phyloP scores from a whole-genome alignment of 1,284 basidiomycete genomes.

The Porodaedalea pini region DNA sequence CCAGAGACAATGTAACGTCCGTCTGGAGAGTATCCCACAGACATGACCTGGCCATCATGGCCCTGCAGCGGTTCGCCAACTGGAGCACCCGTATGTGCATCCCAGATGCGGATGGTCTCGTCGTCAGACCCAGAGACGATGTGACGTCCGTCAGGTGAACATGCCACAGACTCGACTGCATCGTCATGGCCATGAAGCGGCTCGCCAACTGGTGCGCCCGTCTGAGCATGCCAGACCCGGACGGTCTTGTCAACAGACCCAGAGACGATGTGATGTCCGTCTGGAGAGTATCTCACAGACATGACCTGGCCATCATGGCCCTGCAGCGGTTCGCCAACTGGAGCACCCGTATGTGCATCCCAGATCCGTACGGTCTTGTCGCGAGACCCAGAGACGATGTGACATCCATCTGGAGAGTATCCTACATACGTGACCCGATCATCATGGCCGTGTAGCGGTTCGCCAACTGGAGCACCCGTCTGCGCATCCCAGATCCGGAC shows the following conservation, averaged over 20 bases:
- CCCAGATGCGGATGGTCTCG: constrained; percentile 90
- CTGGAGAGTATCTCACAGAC: constrained; percentile 13
- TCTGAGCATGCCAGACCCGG: constrained; percentile 13
- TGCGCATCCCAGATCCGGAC: constrained; percentile 20
- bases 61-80: background rate
- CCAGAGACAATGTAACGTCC: background rate
- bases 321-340: background rate
- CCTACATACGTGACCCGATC: background rate
- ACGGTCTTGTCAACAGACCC: constrained; percentile 10
- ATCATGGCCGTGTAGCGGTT: constrained; percentile 4
- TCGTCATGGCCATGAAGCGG: background rate
- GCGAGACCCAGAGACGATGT: constrained; percentile 11
- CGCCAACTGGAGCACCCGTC: background rate
- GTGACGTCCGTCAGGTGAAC: constrained; percentile 73
- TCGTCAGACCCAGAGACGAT: constrained; percentile 96
- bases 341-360: constrained; percentile 1
- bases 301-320: background rate
- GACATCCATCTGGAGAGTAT: constrained; percentile 9
- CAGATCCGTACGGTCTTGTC: constrained; percentile 11
- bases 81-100: constrained; percentile 48
- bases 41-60: background rate
- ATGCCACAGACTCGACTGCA: constrained; percentile 41
- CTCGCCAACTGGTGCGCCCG: background rate
- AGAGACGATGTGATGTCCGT: constrained; percentile 10
- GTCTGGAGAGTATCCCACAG: background rate